These are phyloP conservation scores for Heracleum sosnowskyi DNA, from an alignment of 129 eudicot species.

Conservation along the genomic window DNA sequence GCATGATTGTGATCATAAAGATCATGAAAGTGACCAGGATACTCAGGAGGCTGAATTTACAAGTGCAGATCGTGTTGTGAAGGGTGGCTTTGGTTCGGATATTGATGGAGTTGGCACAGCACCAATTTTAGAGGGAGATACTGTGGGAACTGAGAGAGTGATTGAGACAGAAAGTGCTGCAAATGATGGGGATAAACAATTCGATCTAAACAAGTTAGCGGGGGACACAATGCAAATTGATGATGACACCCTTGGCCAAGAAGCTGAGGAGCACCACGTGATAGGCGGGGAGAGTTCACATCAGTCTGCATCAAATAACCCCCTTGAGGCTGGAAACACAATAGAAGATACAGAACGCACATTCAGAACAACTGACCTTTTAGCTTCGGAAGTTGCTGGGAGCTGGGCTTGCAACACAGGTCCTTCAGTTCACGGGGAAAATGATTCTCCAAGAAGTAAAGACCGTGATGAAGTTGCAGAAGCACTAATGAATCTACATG, in stretches of 20 bases:
- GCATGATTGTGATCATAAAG: slow-evolving; percentile 61
- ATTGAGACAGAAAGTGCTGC: slow-evolving; percentile 47
- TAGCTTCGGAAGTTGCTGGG: slow-evolving; percentile 90
- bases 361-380: slow-evolving; percentile 63
- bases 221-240: slow-evolving; percentile 68
- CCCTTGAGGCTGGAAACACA: slow-evolving; percentile 18
- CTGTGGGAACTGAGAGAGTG: slow-evolving; percentile 46
- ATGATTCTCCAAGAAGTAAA: slow-evolving; percentile 53
- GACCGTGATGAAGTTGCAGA: slow-evolving; percentile 26
- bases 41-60: slow-evolving; percentile 84
- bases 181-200: slow-evolving; percentile 22
- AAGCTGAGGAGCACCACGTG: slow-evolving; percentile 22
- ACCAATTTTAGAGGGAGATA: slow-evolving; percentile 34
- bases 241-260: slow-evolving; percentile 36
- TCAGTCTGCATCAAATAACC: slow-evolving; percentile 26
- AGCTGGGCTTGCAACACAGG: slow-evolving; percentile 78
- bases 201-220: slow-evolving; percentile 36
- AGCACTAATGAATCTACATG: slow-evolving; percentile 19
- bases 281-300: slow-evolving; percentile 16
- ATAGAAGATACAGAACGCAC: slow-evolving; percentile 57
- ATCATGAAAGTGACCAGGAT: slow-evolving; percentile 49
- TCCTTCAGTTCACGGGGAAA: slow-evolving; percentile 83
- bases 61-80: slow-evolving; percentile 31
- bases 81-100: slow-evolving; percentile 77
- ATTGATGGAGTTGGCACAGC: slow-evolving; percentile 54